A percentile compares a stretch with the other conserved stretches of the same genome.
Evolutionary conservation across 495 filamentous ascomycete genomes (phyloP).

Genomic region (Astrocystis sublimbata): DNA sequence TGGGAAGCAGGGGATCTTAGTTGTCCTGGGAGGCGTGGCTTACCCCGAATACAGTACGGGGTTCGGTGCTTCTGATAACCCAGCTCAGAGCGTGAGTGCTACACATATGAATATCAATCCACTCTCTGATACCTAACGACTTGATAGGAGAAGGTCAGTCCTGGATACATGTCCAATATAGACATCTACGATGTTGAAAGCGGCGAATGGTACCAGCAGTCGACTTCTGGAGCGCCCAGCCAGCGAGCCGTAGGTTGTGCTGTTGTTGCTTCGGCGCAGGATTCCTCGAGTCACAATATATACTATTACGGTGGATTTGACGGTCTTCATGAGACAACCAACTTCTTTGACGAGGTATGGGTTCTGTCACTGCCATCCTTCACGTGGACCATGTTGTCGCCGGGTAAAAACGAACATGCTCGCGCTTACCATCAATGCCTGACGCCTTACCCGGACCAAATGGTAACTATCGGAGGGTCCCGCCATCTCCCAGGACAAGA

Average conservation of each 20-base stretch:
- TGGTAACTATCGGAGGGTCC: slow-evolving; percentile 68
- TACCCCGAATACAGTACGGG: slow-evolving; percentile 44
- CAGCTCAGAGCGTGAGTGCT: slow-evolving; percentile 46
- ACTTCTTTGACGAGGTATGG: slow-evolving; percentile 66
- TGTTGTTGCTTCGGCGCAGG: slow-evolving; percentile 60
- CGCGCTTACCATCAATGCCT: slow-evolving; percentile 66
- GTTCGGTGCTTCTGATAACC: slow-evolving; percentile 35
- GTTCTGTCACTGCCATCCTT: slow-evolving; percentile 75
- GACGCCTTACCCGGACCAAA: slow-evolving; percentile 70
- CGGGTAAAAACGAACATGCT: slow-evolving; percentile 47
- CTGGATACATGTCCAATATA: slow-evolving; percentile 63
- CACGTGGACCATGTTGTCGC: slow-evolving; percentile 66
- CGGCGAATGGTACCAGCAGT: slow-evolving; percentile 62
- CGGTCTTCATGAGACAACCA: slow-evolving; percentile 39
- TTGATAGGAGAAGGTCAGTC: slow-evolving; percentile 47
- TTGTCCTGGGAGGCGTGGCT: slow-evolving; percentile 68
- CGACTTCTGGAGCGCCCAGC: slow-evolving; percentile 57
- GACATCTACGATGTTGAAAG: slow-evolving; percentile 67
- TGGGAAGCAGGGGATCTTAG: slow-evolving; percentile 60
- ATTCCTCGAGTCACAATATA: slow-evolving; percentile 66
- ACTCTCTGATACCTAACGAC: neutral
- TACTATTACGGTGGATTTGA: slow-evolving; percentile 75
- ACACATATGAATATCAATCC: neutral
- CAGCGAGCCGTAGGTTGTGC: slow-evolving; percentile 64
- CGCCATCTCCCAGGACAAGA: slow-evolving; percentile 20